Conservation (phyloP, 139 green algal species). For the Volvox reticuliferus region DNA sequence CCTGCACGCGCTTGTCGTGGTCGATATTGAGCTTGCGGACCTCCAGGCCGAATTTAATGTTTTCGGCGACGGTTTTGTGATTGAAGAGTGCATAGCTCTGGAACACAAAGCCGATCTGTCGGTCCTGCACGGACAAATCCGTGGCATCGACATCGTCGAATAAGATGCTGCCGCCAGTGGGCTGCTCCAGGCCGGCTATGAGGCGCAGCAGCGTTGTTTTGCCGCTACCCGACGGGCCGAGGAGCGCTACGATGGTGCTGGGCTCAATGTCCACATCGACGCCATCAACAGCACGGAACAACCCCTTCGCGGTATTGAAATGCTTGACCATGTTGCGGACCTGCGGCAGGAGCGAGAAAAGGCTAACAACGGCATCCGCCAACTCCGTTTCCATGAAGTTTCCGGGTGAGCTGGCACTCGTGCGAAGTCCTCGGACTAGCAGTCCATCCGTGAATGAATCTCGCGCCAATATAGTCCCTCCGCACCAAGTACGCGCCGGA, state of each 20-base stretch:
- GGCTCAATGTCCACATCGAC: slow-evolving; percentile 77
- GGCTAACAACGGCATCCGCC: too few species aligned
- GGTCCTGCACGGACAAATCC: slow-evolving; percentile 62
- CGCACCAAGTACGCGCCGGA: too few species aligned
- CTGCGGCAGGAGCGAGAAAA: slow-evolving; percentile 7
- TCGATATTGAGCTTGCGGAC: slow-evolving; percentile 80
- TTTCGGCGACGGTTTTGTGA: slow-evolving; percentile 92
- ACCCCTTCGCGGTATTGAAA: slow-evolving; percentile 73
- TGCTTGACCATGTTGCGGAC: slow-evolving; percentile 81
- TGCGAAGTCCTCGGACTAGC: too few species aligned
- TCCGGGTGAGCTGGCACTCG: too few species aligned
- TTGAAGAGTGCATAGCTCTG: slow-evolving; percentile 94
- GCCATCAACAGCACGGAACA: slow-evolving; percentile 79
- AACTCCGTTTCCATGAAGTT: too few species aligned
- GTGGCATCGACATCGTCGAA: slow-evolving; percentile 82
- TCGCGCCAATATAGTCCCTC: too few species aligned
- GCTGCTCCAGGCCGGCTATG: slow-evolving; percentile 85
- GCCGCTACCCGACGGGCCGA: slow-evolving; percentile 83
- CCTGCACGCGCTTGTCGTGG: slow-evolving; percentile 75
- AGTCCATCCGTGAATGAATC: too few species aligned
- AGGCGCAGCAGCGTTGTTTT: slow-evolving; percentile 92
- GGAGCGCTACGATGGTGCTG: slow-evolving; percentile 78
- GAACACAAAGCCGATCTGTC: slow-evolving; percentile 90
- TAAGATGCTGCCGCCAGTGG: slow-evolving; percentile 77
- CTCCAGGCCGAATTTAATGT: slow-evolving; percentile 91